Percentiles rank a stretch among this genome's conserved stretches.
phyloP scores from a whole-genome alignment of 1,284 basidiomycete genomes.

The Hortiboletus rubellus region DNA sequence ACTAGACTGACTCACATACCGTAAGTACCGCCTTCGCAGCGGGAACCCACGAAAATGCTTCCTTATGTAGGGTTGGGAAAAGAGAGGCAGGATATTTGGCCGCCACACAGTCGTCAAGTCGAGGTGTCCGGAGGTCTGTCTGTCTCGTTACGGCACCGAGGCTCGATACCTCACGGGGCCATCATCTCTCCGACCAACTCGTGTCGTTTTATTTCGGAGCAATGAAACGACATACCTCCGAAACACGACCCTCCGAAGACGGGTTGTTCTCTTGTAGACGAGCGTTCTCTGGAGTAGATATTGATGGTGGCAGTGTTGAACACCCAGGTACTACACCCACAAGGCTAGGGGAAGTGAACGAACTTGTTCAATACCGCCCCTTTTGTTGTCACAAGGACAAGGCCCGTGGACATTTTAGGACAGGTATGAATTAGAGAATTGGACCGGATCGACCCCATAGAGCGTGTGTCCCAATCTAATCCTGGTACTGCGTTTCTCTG shows the following conservation, averaged over 20 bases:
- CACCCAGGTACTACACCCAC: not conserved
- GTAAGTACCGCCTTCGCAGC: slow-evolving; percentile 14
- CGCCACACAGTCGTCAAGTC: not conserved
- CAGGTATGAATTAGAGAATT: slow-evolving; percentile 7
- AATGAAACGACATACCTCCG: not conserved
- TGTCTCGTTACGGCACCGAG: slow-evolving; percentile 16
- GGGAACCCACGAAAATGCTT: slow-evolving; percentile 17
- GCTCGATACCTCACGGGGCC: slow-evolving; percentile 6
- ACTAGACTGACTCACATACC: slow-evolving; percentile 8
- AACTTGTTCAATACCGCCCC: slow-evolving; percentile 5
- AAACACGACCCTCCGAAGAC: not conserved
- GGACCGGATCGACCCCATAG: slow-evolving; percentile 6
- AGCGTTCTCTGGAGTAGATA: not conserved
- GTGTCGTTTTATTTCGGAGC: not conserved
- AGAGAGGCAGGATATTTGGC: slow-evolving; percentile 3
- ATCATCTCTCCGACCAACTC: not conserved
- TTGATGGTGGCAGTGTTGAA: not conserved
- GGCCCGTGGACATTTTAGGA: not conserved
- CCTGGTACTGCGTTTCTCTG: slow-evolving; percentile 6
- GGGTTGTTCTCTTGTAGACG: not conserved
- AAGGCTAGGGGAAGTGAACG: not conserved
- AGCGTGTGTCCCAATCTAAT: slow-evolving; percentile 2
- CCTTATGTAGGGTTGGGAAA: slow-evolving; percentile 13
- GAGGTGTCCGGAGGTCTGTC: slow-evolving; percentile 22
- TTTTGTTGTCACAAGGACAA: not conserved